These are phyloP conservation scores for Ricinus communis DNA, from an alignment of 345 rosid species.

Conservation along the genomic window DNA sequence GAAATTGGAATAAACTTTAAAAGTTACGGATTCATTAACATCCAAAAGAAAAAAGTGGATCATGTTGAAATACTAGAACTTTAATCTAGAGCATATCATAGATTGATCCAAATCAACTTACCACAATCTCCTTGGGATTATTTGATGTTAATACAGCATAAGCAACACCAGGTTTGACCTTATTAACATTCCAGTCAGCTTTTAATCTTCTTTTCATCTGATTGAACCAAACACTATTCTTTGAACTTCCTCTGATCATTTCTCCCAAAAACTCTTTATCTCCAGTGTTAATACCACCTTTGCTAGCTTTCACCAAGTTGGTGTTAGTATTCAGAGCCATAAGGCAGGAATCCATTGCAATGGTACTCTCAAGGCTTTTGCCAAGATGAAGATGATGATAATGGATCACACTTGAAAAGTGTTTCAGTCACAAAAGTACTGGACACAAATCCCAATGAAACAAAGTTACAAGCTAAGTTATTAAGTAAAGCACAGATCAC, in stretches of 20 bases:
- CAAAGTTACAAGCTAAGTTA: constrained; percentile 33
- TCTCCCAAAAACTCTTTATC: constrained; percentile 60
- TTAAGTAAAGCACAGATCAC: constrained; percentile 53
- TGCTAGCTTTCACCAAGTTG: constrained; percentile 34
- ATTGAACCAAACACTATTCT: constrained; percentile 29
- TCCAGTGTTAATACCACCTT: constrained; percentile 33
- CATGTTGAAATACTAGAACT: neutral
- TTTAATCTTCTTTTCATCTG: constrained; percentile 36
- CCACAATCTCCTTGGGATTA: constrained; percentile 57
- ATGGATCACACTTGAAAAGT: constrained; percentile 11
- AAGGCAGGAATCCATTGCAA: constrained; percentile 65
- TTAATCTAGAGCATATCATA: neutral
- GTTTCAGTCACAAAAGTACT: constrained; percentile 9
- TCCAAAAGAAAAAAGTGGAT: neutral
- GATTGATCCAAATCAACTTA: constrained; percentile 25
- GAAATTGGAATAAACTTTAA: neutral
- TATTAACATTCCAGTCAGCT: constrained; percentile 35
- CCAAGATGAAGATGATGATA: constrained; percentile 16
- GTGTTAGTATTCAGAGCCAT: constrained; percentile 42
- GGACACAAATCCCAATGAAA: constrained; percentile 21
- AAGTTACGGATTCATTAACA: neutral
- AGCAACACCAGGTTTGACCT: constrained; percentile 52
- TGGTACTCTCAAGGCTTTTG: neutral
- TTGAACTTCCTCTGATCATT: constrained; percentile 47
- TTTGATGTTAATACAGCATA: constrained; percentile 67